Conservation (phyloP, 2,329 filamentous ascomycete species). For the Epichloe uncinata region DNA sequence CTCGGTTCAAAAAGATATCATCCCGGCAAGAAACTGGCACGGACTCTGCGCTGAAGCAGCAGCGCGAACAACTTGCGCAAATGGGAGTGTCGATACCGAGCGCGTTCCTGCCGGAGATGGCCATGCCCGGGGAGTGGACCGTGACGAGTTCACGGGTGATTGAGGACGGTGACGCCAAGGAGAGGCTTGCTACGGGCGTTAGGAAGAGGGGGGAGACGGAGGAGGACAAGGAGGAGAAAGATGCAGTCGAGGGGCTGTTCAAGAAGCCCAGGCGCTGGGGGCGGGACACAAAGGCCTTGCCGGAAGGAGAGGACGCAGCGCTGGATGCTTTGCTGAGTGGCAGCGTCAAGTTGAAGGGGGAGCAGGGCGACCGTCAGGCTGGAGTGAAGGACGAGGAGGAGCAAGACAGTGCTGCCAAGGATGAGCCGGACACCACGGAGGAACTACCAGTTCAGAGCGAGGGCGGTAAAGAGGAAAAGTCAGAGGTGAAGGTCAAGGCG, state of each 20-base stretch:
- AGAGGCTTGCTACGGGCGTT: conserved; percentile 36
- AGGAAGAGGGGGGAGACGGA: conserved; percentile 49
- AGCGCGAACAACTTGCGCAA: conserved; percentile 76
- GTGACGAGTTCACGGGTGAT: conserved; percentile 51
- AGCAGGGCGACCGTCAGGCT: conserved; percentile 11
- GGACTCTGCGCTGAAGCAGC: conserved; percentile 60
- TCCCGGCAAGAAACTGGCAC: not conserved
- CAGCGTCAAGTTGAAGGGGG: conserved; percentile 12
- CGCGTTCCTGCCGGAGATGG: conserved; percentile 65
- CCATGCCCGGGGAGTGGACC: conserved; percentile 82
- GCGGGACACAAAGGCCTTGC: conserved; percentile 35
- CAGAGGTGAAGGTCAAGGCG: conserved; percentile 10
- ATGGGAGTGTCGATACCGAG: conserved; percentile 79
- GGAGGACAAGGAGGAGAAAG: conserved; percentile 47
- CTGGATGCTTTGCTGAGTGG: conserved; percentile 47
- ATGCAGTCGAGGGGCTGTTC: conserved; percentile 43
- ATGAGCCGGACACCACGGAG: not conserved
- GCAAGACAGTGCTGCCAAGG: conserved; percentile 5
- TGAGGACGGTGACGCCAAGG: conserved; percentile 24
- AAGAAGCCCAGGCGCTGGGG: conserved; percentile 46
- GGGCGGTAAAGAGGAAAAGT: conserved; percentile 1
- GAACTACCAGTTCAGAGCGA: too few relatives aligned
- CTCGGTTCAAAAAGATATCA: not conserved
- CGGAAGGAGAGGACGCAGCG: conserved; percentile 36
- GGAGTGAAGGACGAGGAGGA: conserved; percentile 26